Evolutionary conservation across 139 green algal species (phyloP).

Genomic region (Monoraphidium neglectum): DNA sequence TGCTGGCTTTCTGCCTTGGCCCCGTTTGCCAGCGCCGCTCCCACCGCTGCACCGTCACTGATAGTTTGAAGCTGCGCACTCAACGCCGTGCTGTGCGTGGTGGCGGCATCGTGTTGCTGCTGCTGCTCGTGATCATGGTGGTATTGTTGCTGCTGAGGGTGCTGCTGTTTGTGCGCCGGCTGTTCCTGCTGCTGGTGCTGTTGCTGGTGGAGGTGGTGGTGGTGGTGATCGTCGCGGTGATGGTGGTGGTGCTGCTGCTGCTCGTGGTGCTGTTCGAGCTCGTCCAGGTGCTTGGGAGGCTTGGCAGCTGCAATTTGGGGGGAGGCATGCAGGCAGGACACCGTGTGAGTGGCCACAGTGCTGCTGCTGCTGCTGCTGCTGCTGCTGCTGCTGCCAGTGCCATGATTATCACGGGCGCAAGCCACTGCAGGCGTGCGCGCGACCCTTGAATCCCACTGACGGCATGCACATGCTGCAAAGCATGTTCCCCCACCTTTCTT

Average conservation of each 20-base stretch:
- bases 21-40: background rate
- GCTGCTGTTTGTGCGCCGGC: background rate
- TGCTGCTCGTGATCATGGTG: no score
- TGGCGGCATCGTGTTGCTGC: no score
- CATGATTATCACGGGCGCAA: no score
- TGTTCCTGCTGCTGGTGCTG: slow-evolving; percentile 4
- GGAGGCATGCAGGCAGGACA: no score
- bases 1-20: background rate
- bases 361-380: slow-evolving; percentile 16
- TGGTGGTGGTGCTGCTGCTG: background rate
- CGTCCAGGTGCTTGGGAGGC: background rate
- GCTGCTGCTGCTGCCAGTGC: no score
- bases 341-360: no score
- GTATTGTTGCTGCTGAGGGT: background rate
- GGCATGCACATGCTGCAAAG: background rate
- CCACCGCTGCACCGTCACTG: no score
- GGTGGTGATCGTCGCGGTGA: background rate
- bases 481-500: slow-evolving; percentile 18
- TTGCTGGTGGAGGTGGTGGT: background rate
- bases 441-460: no score
- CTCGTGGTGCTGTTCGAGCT: background rate
- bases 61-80: no score
- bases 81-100: no score
- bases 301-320: background rate
- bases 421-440: no score